Percentiles rank a stretch among this genome's conserved stretches.
Evolutionary conservation across 164 flowering plant species (phyloP).

Genomic region (Nymphaea colorata): DNA sequence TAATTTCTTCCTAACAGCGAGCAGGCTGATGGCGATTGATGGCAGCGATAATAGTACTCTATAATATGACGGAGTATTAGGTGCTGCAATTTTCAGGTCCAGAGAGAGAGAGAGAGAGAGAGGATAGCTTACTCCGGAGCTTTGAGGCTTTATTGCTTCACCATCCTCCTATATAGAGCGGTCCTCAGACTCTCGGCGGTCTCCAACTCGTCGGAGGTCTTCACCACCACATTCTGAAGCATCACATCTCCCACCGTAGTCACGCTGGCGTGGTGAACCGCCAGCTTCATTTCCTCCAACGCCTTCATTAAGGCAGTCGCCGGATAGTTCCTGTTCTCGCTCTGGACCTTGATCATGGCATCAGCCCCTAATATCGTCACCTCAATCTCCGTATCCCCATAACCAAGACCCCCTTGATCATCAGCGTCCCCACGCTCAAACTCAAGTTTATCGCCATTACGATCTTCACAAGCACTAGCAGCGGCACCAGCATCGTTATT

Average conservation of each 20-base stretch:
- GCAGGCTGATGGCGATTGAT: too few species aligned
- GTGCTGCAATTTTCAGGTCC: too few species aligned
- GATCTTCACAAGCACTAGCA: background rate
- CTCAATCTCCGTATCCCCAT: constrained; percentile 30
- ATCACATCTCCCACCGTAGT: constrained; percentile 45
- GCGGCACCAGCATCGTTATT: too few species aligned
- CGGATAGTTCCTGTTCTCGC: constrained; percentile 43
- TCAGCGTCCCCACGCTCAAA: constrained; percentile 13
- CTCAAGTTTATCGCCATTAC: constrained; percentile 8
- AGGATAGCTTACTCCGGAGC: too few species aligned
- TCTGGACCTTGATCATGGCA: constrained; percentile 57
- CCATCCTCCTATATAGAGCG: constrained; percentile 13
- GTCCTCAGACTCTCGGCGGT: constrained; percentile 31
- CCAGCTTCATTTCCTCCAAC: constrained; percentile 40
- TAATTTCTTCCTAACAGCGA: too few species aligned
- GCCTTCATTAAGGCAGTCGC: constrained; percentile 46
- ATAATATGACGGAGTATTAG: too few species aligned
- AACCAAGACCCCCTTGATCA: background rate
- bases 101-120: too few species aligned
- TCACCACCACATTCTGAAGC: constrained; percentile 64
- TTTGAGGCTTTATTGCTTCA: too few species aligned
- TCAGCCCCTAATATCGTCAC: constrained; percentile 54
- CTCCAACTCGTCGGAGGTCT: constrained; percentile 27
- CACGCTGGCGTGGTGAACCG: constrained; percentile 57
- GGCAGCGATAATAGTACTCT: too few species aligned